Evolutionary conservation across 2,329 filamentous ascomycete species (phyloP), one percentile per base, ranked within the genome.

Genomic region (Cercospora janseana): DNA sequence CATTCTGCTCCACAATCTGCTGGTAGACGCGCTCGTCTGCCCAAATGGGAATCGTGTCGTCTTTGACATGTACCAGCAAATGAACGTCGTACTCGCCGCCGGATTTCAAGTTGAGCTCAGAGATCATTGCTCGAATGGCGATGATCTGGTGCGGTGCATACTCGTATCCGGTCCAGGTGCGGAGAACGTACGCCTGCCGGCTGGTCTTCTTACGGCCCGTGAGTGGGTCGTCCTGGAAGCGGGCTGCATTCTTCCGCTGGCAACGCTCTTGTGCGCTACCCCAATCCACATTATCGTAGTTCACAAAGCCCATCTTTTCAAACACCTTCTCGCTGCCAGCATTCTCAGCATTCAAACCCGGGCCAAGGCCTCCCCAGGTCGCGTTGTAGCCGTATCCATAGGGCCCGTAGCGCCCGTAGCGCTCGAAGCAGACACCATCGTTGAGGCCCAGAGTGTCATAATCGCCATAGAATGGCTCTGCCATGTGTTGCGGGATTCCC

Each of bases 71-170:
- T 6, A 95, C 82, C 2, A 95, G 78, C 15, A 95, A 78, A 64
- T 94, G 87, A 3, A 95, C 81, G 59, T 93, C 87, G 67, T 95
- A 95, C 60, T 92, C 86, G 26, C 86, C 88, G 18, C 89, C 88
- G 4, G 88, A 91, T 44, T 86, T 84, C 49, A 95, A 74, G 1
- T 84, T 80, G 8, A 95, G 75, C 67, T 96, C 91, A 16, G 85
- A 81, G 63, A 96, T 89, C 70, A 95, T 81, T 24, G 90, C 85
- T 23, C 91, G 85, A 27, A 96, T 70, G 60, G 89, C 87, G 63
- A 90, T 80, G 35, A 92, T 80, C 65, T 93, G 87, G 60, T 94
- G 86, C 47, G 86, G 80, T 12, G 78, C 81, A 78, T 88, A 96
- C 35, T 81, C 69, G 63, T 87, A 93, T 55, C 87, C 87, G 52